phyloP scores from a whole-genome alignment of 371 early-diverging fungal genomes.

The Parasitella parasitica region DNA sequence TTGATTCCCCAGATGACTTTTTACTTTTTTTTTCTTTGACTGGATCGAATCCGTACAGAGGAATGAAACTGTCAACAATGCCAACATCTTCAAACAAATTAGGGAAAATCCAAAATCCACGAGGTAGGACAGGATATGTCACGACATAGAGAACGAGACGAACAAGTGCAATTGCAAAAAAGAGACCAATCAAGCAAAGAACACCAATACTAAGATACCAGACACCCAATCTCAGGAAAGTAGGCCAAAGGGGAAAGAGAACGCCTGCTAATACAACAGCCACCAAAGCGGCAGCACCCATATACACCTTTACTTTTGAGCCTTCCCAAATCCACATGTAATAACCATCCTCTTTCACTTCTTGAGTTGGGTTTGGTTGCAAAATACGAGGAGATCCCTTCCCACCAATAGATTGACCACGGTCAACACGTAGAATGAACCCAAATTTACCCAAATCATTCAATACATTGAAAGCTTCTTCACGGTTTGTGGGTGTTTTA shows the following conservation, averaged over 20 bases:
- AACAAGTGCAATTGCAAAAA: slow-evolving; percentile 89
- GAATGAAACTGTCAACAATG: slow-evolving; percentile 96
- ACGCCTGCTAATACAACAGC: slow-evolving; percentile 85
- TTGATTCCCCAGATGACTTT: not conserved
- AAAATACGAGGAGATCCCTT: slow-evolving; percentile 55
- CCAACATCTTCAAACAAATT: slow-evolving; percentile 99
- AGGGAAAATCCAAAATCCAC: slow-evolving; percentile 99
- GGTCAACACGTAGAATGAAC: slow-evolving; percentile 73
- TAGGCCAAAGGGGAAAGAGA: slow-evolving; percentile 99
- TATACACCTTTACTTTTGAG: slow-evolving; percentile 69
- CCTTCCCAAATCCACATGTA: slow-evolving; percentile 98
- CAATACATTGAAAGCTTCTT: slow-evolving; percentile 69
- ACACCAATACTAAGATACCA: slow-evolving; percentile 91
- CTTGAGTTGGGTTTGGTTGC: slow-evolving; percentile 65
- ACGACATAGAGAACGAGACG: slow-evolving; percentile 89
- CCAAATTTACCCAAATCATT: slow-evolving; percentile 68
- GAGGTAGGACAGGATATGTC: slow-evolving; percentile 73
- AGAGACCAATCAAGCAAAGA: slow-evolving; percentile 86
- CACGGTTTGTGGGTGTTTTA: slow-evolving; percentile 54
- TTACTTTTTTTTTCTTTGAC: slow-evolving; percentile 52
- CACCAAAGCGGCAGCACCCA: slow-evolving; percentile 80
- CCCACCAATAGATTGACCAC: slow-evolving; percentile 56
- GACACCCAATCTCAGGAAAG: slow-evolving; percentile 75
- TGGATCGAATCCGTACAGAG: slow-evolving; percentile 90
- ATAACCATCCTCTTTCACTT: slow-evolving; percentile 80